Evolutionary conservation across 176 grass and related monocot genomes (phyloP).

Genomic region (Thinopyrum elongatum): DNA sequence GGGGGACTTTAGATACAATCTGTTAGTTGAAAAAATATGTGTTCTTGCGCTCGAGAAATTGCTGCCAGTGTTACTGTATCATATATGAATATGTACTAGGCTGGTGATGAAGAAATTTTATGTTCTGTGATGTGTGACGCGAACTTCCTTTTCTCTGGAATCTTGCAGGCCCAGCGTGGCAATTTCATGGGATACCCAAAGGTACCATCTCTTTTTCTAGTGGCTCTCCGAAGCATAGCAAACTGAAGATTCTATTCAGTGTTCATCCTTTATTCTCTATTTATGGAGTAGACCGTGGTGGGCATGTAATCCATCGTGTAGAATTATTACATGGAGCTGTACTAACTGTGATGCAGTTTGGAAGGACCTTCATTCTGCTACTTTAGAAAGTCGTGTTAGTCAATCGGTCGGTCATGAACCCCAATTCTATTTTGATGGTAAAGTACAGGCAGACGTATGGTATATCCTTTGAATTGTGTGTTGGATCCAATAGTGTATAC

Average conservation of each 20-base stretch:
- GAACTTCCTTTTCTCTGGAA: not conserved
- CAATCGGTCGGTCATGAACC: not conserved
- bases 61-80: not conserved
- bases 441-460: not conserved
- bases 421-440: slow-evolving; percentile 1
- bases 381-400: not conserved
- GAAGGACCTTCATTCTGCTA: not conserved
- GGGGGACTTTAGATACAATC: not conserved
- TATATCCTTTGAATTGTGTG: not conserved
- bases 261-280: not conserved
- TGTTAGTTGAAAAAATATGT: not conserved
- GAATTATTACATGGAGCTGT: not conserved
- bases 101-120: not conserved
- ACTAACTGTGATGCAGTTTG: not conserved
- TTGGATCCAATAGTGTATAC: not conserved
- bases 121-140: not conserved
- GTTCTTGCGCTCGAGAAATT: not conserved
- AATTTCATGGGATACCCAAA: slow-evolving; percentile 33
- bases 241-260: not conserved
- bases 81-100: not conserved
- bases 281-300: not conserved
- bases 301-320: not conserved
- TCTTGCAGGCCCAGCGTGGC: slow-evolving; percentile 21
- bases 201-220: slow-evolving; percentile 18
- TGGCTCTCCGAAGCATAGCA: not conserved